phyloP scores from a whole-genome alignment of 169 alveolate genomes.

The Babesia sp. region DNA sequence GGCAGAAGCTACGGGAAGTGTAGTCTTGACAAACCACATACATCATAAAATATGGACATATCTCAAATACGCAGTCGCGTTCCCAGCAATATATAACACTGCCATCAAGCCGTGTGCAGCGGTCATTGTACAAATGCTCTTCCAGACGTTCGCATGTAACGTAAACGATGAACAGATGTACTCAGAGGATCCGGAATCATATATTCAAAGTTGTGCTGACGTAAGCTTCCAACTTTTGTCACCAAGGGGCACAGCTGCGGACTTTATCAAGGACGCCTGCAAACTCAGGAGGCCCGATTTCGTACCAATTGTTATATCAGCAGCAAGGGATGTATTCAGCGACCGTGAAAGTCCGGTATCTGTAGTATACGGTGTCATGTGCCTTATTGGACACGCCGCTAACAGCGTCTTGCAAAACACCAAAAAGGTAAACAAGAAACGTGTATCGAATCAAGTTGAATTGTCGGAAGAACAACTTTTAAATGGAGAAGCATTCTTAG shows the following conservation, averaged over 20 bases:
- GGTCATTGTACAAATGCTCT: constrained; percentile 42
- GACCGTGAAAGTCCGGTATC: not conserved
- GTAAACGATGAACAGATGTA: constrained; percentile 40
- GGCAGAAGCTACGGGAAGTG: constrained; percentile 22
- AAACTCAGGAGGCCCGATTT: constrained; percentile 36
- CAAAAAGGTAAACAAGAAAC: not conserved
- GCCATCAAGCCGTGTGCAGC: constrained; percentile 30
- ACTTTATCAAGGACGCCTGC: constrained; percentile 48
- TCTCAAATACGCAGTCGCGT: constrained; percentile 26
- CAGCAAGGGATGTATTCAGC: constrained; percentile 21
- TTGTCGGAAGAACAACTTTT: constrained; percentile 19
- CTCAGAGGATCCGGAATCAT: constrained; percentile 51
- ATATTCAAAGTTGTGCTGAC: constrained; percentile 50
- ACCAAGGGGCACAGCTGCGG: constrained; percentile 55
- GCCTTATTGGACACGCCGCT: constrained; percentile 31
- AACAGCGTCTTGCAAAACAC: constrained; percentile 21
- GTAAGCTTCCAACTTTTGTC: constrained; percentile 51
- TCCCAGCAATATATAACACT: constrained; percentile 17
- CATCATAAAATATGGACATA: constrained; percentile 63
- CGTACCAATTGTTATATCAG: constrained; percentile 19
- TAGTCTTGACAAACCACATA: constrained; percentile 26
- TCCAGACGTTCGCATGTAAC: constrained; percentile 51
- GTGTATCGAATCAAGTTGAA: not conserved
- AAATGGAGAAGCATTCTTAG: constrained; percentile 55
- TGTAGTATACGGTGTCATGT: constrained; percentile 30